A percentile compares a stretch with the other conserved stretches of the same genome.
Evolutionary conservation across 106 monocot species (phyloP).

Genomic region (Ottelia alismoides): DNA sequence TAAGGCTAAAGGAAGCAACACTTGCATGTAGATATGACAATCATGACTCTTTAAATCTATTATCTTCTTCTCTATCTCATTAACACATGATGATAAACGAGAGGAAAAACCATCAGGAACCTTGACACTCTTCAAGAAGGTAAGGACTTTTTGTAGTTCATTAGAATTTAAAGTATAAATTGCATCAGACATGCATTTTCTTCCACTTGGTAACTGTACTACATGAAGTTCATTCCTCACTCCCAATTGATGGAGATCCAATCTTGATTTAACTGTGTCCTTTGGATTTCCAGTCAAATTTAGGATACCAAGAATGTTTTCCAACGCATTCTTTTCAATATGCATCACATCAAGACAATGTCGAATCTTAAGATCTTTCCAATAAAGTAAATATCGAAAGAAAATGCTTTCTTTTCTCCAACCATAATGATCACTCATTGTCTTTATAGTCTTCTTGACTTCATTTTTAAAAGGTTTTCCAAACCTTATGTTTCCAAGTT

Average conservation of each 20-base stretch:
- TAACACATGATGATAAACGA: too few relatives aligned
- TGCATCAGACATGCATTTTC: neutral
- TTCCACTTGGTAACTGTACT: neutral
- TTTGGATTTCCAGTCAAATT: neutral
- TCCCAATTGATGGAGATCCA: neutral
- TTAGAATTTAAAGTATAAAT: neutral
- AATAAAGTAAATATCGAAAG: too few relatives aligned
- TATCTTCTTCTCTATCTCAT: too few relatives aligned
- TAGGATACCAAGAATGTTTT: conserved; percentile 1
- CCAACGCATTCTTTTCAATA: neutral
- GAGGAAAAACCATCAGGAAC: conserved; percentile 1
- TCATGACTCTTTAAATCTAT: too few relatives aligned
- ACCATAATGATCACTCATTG: too few relatives aligned
- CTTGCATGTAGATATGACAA: conserved; percentile 2
- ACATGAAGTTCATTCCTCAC: neutral
- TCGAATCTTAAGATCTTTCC: too few relatives aligned
- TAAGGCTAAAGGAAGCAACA: neutral
- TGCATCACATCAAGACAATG: neutral
- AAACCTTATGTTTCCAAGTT: too few relatives aligned
- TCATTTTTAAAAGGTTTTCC: neutral
- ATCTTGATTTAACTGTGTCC: neutral
- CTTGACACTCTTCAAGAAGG: neutral
- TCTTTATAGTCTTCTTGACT: neutral
- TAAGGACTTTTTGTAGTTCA: neutral
- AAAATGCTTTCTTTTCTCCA: conserved; percentile 1